Percentiles rank a stretch among this genome's conserved stretches.
phyloP scores from a whole-genome alignment of 345 rosid species.

The Lumnitzera littorea region DNA sequence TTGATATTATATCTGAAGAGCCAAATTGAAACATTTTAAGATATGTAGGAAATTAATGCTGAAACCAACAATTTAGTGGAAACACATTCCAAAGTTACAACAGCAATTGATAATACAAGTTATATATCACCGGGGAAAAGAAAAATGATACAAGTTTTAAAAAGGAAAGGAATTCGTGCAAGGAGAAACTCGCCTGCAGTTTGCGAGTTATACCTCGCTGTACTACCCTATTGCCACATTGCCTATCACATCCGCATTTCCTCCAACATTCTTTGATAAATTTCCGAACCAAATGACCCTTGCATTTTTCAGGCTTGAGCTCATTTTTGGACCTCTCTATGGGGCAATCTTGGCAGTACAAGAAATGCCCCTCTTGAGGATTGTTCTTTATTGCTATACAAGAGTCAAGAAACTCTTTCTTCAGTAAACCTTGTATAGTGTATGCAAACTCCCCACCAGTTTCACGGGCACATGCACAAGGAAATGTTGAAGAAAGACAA shows the following conservation, averaged over 20 bases:
- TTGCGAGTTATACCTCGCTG: constrained; percentile 66
- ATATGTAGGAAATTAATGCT: not conserved
- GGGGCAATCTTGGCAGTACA: constrained; percentile 73
- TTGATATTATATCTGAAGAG: not conserved
- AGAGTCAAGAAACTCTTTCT: constrained; percentile 42
- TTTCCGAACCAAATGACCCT: constrained; percentile 72
- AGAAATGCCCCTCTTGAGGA: constrained; percentile 26
- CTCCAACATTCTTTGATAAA: constrained; percentile 92
- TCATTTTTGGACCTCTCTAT: constrained; percentile 46
- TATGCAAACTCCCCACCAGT: constrained; percentile 86
- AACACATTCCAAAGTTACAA: not conserved
- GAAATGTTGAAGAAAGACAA: constrained; percentile 49
- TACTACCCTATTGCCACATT: constrained; percentile 74
- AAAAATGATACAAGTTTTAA: not conserved
- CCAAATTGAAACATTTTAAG: not conserved
- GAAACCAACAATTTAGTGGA: not conserved
- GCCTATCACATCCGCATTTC: constrained; percentile 77
- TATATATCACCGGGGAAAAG: too few species aligned
- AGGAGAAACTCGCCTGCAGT: constrained; percentile 48
- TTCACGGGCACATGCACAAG: constrained; percentile 78
- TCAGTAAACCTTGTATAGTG: constrained; percentile 46
- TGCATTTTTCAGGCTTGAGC: constrained; percentile 46
- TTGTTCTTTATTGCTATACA: constrained; percentile 35
- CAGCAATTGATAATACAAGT: not conserved
- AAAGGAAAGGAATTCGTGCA: not conserved